Evolutionary conservation across 108 stramenopile species (phyloP).

Genomic region (Conticribra weissflogii): DNA sequence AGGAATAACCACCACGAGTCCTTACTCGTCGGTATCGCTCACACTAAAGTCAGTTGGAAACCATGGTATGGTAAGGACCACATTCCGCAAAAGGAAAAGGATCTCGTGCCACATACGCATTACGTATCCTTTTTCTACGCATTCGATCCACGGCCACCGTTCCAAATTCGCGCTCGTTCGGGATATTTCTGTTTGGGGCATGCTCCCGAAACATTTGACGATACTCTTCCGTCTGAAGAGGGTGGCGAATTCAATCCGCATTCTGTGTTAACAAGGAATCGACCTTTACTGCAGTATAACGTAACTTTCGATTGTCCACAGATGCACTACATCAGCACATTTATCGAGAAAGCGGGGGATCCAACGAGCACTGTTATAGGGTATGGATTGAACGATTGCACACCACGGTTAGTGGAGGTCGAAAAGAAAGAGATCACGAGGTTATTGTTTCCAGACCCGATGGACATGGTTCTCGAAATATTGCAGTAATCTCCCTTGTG

Average conservation of each 20-base stretch:
- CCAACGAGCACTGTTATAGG: slow-evolving; percentile 42
- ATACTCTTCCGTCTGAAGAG: slow-evolving; percentile 16
- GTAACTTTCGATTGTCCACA: slow-evolving; percentile 53
- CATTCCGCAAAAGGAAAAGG: slow-evolving; percentile 27
- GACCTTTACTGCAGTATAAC: slow-evolving; percentile 23
- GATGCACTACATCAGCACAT: slow-evolving; percentile 56
- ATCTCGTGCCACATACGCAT: slow-evolving; percentile 41
- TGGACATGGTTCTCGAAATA: slow-evolving; percentile 42
- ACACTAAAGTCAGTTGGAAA: slow-evolving; percentile 48
- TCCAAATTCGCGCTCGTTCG: slow-evolving; percentile 44
- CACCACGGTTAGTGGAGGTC: slow-evolving; percentile 52
- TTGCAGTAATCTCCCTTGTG: too few species aligned
- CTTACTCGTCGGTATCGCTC: slow-evolving; percentile 45
- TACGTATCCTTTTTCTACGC: slow-evolving; percentile 50
- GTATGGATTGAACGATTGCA: slow-evolving; percentile 71
- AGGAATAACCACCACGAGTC: slow-evolving; percentile 16
- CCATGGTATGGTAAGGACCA: slow-evolving; percentile 29
- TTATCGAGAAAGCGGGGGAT: slow-evolving; percentile 48
- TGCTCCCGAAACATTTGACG: slow-evolving; percentile 8
- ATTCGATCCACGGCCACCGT: slow-evolving; percentile 47
- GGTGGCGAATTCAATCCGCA: slow-evolving; percentile 43
- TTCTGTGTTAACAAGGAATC: not conserved
- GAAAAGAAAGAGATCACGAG: slow-evolving; percentile 47
- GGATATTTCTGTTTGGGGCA: slow-evolving; percentile 53
- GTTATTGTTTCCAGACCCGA: slow-evolving; percentile 38